Conservation (phyloP, 768 basidiomycete species). For the Pholiota molesta region DNA sequence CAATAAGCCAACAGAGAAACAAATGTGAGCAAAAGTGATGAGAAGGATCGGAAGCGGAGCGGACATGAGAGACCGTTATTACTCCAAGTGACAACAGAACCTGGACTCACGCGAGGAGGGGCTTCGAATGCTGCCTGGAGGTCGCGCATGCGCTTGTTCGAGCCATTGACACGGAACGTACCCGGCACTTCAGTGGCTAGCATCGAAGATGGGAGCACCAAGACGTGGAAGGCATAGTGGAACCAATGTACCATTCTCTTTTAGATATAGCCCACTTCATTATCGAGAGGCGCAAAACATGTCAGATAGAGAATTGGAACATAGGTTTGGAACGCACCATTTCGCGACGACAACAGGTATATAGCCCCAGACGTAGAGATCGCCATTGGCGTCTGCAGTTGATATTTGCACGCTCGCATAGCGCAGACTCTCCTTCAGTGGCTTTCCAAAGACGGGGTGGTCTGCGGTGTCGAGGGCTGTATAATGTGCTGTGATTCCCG, state of each 20-base stretch:
- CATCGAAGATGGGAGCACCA: slow-evolving; percentile 5
- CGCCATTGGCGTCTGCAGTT: slow-evolving; percentile 80
- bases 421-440: slow-evolving; percentile 80
- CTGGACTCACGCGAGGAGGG: slow-evolving; percentile 71
- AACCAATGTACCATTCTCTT: slow-evolving; percentile 75
- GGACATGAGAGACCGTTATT: slow-evolving; percentile 10
- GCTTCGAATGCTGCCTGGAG: slow-evolving; percentile 90
- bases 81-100: slow-evolving; percentile 5
- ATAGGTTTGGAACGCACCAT: slow-evolving; percentile 56
- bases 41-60: background rate
- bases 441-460: slow-evolving; percentile 77
- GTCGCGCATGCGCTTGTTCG: slow-evolving; percentile 93
- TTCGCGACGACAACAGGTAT: slow-evolving; percentile 98
- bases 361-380: slow-evolving; percentile 90
- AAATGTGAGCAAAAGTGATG: background rate
- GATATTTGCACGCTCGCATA: slow-evolving; percentile 94
- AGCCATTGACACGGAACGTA: slow-evolving; percentile 95
- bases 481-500: slow-evolving; percentile 6
- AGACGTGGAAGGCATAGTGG: background rate
- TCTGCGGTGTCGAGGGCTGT: slow-evolving; percentile 39
- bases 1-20: background rate
- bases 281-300: slow-evolving; percentile 7
- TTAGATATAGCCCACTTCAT: slow-evolving; percentile 85
- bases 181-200: slow-evolving; percentile 89
- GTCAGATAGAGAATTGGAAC: slow-evolving; percentile 7